These are phyloP conservation scores for Stachybotrys echinatus DNA, from an alignment of 2,329 filamentous ascomycete species.

Conservation along the genomic window DNA sequence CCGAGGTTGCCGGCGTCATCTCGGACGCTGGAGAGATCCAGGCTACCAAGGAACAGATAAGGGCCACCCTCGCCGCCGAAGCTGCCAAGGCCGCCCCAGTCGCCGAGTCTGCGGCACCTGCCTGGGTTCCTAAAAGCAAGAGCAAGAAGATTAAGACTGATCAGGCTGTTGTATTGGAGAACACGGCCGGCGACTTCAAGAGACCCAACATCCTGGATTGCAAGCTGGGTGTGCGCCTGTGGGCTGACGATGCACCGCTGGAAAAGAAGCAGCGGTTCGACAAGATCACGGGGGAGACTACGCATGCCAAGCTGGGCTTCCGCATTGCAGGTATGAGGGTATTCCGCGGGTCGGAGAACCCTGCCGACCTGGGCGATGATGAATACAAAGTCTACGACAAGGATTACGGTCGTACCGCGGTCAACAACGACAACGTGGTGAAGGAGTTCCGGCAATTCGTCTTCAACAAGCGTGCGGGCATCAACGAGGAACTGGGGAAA, in stretches of 20 bases:
- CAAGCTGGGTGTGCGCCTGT: slow-evolving; percentile 82
- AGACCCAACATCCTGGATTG: slow-evolving; percentile 88
- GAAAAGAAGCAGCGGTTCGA: slow-evolving; percentile 58
- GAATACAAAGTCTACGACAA: slow-evolving; percentile 58
- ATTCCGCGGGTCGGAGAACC: slow-evolving; percentile 50
- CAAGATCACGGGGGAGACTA: slow-evolving; percentile 53
- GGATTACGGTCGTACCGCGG: slow-evolving; percentile 50
- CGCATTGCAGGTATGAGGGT: slow-evolving; percentile 62
- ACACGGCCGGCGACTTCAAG: slow-evolving; percentile 74
- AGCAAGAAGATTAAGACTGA: slow-evolving; percentile 66
- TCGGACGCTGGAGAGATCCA: slow-evolving; percentile 28
- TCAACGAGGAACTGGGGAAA: slow-evolving; percentile 53
- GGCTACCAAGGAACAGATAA: slow-evolving; percentile 25
- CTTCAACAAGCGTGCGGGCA: slow-evolving; percentile 52
- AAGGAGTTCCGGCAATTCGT: slow-evolving; percentile 52
- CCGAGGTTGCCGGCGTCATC: slow-evolving; percentile 39
- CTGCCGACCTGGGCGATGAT: slow-evolving; percentile 45
- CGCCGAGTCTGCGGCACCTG: slow-evolving; percentile 4
- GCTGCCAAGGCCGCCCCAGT: slow-evolving; percentile 17
- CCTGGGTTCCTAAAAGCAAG: slow-evolving; percentile 42
- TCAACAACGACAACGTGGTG: slow-evolving; percentile 49
- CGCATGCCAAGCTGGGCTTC: slow-evolving; percentile 55
- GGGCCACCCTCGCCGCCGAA: slow-evolving; percentile 24
- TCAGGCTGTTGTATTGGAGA: slow-evolving; percentile 77
- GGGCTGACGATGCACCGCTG: slow-evolving; percentile 66